Conservation (phyloP, 371 early-diverging fungal genomes). For the Funneliformis caledonium region DNA sequence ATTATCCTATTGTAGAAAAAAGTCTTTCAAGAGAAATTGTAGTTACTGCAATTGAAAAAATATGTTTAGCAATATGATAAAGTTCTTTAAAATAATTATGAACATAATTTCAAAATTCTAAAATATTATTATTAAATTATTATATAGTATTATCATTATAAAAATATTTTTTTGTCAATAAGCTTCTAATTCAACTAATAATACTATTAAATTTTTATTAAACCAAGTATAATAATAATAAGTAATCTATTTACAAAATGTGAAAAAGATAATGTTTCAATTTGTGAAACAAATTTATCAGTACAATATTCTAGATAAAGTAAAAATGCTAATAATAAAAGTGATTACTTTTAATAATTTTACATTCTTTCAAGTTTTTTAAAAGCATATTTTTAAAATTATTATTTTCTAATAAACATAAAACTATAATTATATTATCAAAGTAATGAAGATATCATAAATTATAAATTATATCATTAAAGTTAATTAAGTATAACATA, state of each 20-base stretch:
- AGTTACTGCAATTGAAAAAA: too few relatives aligned
- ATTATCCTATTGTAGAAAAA: not conserved
- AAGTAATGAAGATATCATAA: conserved; percentile 24
- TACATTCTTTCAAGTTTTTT: not conserved
- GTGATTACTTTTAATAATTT: not conserved
- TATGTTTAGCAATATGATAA: too few relatives aligned
- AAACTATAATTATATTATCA: not conserved
- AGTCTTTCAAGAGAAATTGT: not conserved
- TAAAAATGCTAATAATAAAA: conserved; percentile 7
- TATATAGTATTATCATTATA: too few relatives aligned
- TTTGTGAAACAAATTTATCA: not conserved
- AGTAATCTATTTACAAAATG: conserved; percentile 1
- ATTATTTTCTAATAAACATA: not conserved
- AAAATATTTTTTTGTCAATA: too few relatives aligned
- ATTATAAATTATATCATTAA: conserved; percentile 6
- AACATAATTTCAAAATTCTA: too few relatives aligned
- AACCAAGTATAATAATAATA: conserved; percentile 14
- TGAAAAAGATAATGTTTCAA: not conserved
- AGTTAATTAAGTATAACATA: conserved; percentile 26
- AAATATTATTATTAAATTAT: too few relatives aligned
- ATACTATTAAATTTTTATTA: not conserved
- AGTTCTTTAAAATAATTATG: too few relatives aligned
- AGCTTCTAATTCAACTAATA: not conserved
- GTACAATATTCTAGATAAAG: not conserved
- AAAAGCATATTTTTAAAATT: not conserved